phyloP scores from a whole-genome alignment of 306 rosid species.

The Inga leiocalycina region DNA sequence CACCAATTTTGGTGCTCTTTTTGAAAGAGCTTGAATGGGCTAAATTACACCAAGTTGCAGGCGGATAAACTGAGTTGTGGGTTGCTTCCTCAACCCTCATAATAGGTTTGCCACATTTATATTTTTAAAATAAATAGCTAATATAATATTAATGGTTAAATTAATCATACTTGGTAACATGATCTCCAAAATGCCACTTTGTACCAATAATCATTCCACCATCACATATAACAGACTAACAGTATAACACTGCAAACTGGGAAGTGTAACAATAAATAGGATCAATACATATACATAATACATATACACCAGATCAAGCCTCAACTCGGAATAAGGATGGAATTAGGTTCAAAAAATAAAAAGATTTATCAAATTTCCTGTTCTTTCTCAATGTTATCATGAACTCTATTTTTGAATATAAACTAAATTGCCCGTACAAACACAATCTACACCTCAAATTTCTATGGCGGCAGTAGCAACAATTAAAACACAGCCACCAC shows the following conservation, averaged over 20 bases:
- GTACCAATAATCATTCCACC: neutral
- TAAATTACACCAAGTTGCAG: no score
- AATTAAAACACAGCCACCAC: constrained; percentile 87
- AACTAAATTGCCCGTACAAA: constrained; percentile 62
- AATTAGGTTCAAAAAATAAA: constrained; percentile 43
- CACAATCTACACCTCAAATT: constrained; percentile 75
- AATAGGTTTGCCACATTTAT: no score
- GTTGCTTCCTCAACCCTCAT: no score
- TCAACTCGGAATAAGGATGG: constrained; percentile 31
- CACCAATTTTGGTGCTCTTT: no score
- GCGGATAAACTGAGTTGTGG: no score
- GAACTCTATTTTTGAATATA: constrained; percentile 26
- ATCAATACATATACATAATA: constrained; percentile 17
- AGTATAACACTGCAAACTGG: neutral
- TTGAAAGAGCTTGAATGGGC: no score
- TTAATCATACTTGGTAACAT: no score
- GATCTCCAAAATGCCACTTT: no score
- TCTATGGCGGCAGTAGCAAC: constrained; percentile 53
- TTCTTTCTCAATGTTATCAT: constrained; percentile 51
- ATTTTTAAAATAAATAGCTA: no score
- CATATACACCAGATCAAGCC: neutral
- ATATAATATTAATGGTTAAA: no score
- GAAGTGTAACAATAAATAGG: neutral
- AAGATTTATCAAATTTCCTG: constrained; percentile 49
- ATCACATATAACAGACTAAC: neutral